Percentiles rank a stretch among this genome's conserved stretches.
Evolutionary conservation across 2,329 filamentous ascomycete genomes (phyloP).

Genomic region (Claviceps sp.): DNA sequence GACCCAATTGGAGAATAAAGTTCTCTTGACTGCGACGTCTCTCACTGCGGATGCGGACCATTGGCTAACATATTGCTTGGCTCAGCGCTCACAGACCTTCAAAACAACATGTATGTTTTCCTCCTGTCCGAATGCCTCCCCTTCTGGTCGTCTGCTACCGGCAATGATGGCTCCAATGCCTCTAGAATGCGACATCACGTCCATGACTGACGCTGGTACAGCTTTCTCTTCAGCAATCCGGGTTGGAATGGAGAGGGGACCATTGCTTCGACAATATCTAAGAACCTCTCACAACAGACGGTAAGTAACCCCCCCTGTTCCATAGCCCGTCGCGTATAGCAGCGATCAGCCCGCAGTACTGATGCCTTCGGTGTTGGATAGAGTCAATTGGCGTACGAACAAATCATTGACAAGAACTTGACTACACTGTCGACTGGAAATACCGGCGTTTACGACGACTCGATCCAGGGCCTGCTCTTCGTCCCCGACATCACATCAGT

Average conservation of each 20-base stretch:
- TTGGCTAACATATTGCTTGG: constrained; percentile 3
- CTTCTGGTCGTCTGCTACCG: background rate
- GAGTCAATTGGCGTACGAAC: constrained; percentile 38
- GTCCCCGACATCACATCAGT: constrained; percentile 53
- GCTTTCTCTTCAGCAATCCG: constrained; percentile 48
- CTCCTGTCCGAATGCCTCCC: background rate
- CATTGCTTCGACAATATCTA: constrained; percentile 38
- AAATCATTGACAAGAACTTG: constrained; percentile 43
- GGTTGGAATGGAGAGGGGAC: constrained; percentile 36
- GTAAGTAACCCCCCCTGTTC: constrained; percentile 24
- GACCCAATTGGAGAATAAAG: background rate
- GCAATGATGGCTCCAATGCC: background rate
- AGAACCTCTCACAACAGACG: constrained; percentile 42
- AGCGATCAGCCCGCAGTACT: background rate
- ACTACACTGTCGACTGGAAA: constrained; percentile 64
- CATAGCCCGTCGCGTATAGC: background rate
- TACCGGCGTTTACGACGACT: constrained; percentile 41
- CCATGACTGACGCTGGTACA: constrained; percentile 14
- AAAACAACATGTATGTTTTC: constrained; percentile 35
- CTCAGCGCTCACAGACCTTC: constrained; percentile 34
- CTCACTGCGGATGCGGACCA: constrained; percentile 3
- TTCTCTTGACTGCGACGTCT: background rate
- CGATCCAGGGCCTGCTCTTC: constrained; percentile 70
- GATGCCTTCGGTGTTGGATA: constrained; percentile 8
- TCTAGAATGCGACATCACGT: background rate